Percentiles rank a stretch among this genome's conserved stretches.
These are phyloP conservation scores for Acephala macrosclerotiorum DNA, from an alignment of 2,329 filamentous ascomycete genomes.

Conservation along the genomic window DNA sequence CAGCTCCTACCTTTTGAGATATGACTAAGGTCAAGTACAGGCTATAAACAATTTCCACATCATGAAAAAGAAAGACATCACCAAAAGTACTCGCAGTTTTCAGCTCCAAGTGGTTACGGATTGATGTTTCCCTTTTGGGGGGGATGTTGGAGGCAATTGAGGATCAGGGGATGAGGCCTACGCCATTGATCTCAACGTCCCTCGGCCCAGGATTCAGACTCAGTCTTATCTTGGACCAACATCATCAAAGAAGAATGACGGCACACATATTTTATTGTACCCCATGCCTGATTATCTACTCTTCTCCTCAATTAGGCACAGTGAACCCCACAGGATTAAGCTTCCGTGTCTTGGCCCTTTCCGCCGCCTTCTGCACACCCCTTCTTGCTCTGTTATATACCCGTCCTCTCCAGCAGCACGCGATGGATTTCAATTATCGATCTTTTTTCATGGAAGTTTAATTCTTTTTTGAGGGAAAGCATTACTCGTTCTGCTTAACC, in stretches of 20 bases:
- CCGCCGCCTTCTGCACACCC: no score
- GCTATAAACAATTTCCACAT: neutral
- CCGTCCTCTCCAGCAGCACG: neutral
- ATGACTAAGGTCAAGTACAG: neutral
- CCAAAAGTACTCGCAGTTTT: no score
- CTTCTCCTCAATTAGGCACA: neutral
- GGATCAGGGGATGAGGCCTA: neutral
- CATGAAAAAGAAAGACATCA: neutral
- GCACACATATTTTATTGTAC: no score
- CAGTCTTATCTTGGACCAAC: neutral
- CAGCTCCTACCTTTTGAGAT: conserved; percentile 10
- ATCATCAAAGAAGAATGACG: neutral
- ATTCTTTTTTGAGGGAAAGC: conserved; percentile 16
- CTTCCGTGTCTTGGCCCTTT: neutral
- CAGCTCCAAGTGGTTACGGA: neutral
- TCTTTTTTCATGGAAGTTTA: neutral
- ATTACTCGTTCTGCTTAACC: conserved; percentile 25
- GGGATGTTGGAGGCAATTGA: neutral
- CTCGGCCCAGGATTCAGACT: neutral
- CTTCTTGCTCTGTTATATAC: neutral
- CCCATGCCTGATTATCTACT: neutral
- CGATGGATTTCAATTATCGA: neutral
- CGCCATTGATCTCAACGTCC: neutral
- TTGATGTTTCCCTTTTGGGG: neutral
- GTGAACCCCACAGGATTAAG: conserved; percentile 1